phyloP scores from a whole-genome alignment of 129 eudicot species.

The Tagetes patula region DNA sequence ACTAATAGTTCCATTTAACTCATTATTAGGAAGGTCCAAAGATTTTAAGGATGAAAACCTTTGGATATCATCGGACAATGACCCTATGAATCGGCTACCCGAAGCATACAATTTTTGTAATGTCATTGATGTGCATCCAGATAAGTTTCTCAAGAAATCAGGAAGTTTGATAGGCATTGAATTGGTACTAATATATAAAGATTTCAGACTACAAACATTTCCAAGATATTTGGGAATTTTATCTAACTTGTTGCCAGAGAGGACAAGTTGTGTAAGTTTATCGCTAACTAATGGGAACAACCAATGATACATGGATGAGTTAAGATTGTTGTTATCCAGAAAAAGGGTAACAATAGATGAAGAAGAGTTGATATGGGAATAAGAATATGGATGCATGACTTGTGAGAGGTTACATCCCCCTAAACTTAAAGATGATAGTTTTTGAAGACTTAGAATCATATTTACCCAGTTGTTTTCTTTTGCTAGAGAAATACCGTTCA shows the following conservation, averaged over 20 bases:
- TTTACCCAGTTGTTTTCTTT: not conserved
- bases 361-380: not conserved
- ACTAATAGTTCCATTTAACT: not conserved
- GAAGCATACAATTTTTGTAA: not conserved
- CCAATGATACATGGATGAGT: not conserved
- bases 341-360: not conserved
- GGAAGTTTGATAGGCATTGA: not conserved
- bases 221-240: not conserved
- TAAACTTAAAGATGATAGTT: not conserved
- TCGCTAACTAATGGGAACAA: not conserved
- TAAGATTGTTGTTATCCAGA: not conserved
- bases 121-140: not conserved
- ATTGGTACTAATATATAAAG: not conserved
- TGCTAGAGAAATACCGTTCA: not conserved
- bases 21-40: not conserved
- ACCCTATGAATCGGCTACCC: not conserved
- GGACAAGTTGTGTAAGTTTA: not conserved
- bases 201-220: not conserved
- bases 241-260: not conserved
- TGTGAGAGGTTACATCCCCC: not conserved
- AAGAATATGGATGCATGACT: constrained; percentile 7
- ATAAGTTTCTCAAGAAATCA: not conserved
- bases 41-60: not conserved
- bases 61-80: not conserved
- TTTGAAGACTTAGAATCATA: not conserved